Percentiles rank a stretch among this genome's conserved stretches.
Evolutionary conservation across 352 stramenopile genomes (phyloP).

Genomic region (Globisporangium ultimum): DNA sequence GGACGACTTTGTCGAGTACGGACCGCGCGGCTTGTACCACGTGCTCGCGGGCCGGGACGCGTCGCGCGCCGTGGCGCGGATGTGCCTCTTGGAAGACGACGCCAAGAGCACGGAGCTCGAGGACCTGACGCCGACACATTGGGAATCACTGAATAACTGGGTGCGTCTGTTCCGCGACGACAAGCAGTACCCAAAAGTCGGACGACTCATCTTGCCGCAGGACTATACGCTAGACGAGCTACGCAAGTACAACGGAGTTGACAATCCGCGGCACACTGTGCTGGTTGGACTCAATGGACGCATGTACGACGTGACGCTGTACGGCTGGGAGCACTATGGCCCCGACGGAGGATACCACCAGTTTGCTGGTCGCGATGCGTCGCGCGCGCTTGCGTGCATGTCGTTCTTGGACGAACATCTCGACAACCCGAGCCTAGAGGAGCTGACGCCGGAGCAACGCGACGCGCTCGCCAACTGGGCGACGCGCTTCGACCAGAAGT

Average conservation of each 20-base stretch:
- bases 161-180: constrained; percentile 83
- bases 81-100: constrained; percentile 72
- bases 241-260: constrained; percentile 60
- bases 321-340: constrained; percentile 90
- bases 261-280: constrained; percentile 67
- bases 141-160: constrained; percentile 62
- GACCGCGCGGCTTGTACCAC: constrained; percentile 80
- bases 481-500: constrained; percentile 91
- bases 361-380: constrained; percentile 94
- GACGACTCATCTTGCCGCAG: constrained; percentile 66
- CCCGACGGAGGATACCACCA: constrained; percentile 87
- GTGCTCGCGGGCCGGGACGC: constrained; percentile 90
- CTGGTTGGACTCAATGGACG: constrained; percentile 87
- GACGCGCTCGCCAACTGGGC: constrained; percentile 93
- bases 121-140: constrained; percentile 29
- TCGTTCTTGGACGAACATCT: constrained; percentile 90
- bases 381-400: constrained; percentile 92
- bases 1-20: constrained; percentile 86
- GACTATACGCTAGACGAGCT: constrained; percentile 67
- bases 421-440: constrained; percentile 73
- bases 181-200: constrained; percentile 88
- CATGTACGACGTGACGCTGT: constrained; percentile 93
- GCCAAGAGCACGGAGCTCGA: constrained; percentile 52
- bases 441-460: constrained; percentile 83
- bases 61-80: constrained; percentile 85